Conservation (phyloP, 176 grass and related monocot genomes). For the maize (Zea mays) region Zm-B73-REFERENCE-NAM-5.0 NC_050104.1:86836001-86836500, state of each 20-base stretch:
- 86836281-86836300: neutral
- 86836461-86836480: neutral
- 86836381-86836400: neutral
- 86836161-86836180: neutral
- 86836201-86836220: neutral
- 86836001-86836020: slow-evolving; percentile 80
- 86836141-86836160: neutral
- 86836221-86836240: neutral
- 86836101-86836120: slow-evolving; percentile 12
- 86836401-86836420: slow-evolving; percentile 12
- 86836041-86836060: slow-evolving; percentile 29
- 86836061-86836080: slow-evolving; percentile 11
- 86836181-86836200: neutral
- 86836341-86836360: neutral
- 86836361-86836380: neutral
- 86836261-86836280: neutral
- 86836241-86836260: neutral
- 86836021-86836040: slow-evolving; percentile 82
- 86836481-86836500: too few relatives aligned
- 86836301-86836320: neutral
- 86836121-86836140: neutral
- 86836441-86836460: neutral
- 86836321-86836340: neutral
- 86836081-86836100: slow-evolving; percentile 31
- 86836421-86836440: neutral